Conservation (phyloP, 257 asterid genomes). For the Nicotiana tabacum region DNA sequence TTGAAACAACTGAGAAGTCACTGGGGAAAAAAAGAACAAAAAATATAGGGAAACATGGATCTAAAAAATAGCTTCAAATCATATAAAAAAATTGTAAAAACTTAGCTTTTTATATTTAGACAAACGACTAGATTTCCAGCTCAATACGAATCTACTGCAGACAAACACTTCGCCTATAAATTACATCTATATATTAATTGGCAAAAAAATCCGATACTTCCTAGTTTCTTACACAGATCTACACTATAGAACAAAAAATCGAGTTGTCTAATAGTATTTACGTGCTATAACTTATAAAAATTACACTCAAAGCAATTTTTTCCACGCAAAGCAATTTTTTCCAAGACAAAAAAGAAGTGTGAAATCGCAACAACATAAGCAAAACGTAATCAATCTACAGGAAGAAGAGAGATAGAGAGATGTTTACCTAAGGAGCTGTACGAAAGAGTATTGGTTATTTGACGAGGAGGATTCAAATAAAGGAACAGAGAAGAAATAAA, state of each 20-base stretch:
- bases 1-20: not conserved
- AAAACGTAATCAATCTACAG: not conserved
- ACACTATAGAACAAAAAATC: not conserved
- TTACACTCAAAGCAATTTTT: not conserved
- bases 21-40: not conserved
- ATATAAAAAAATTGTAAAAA: not conserved
- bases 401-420: not conserved
- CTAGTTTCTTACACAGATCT: not conserved
- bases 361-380: not conserved
- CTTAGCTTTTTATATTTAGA: not conserved
- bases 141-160: not conserved
- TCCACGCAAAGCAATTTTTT: not conserved
- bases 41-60: not conserved
- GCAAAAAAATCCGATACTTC: not conserved
- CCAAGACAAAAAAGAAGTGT: no score
- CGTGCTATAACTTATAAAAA: not conserved
- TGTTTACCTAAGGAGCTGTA: constrained; percentile 56
- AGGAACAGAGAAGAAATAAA: not conserved
- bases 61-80: not conserved
- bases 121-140: not conserved
- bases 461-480: constrained; percentile 5
- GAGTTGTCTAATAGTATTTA: not conserved
- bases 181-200: not conserved
- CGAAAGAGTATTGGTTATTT: constrained; percentile 23
- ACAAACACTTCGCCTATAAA: not conserved